Evolutionary conservation across 305 asterid species (phyloP), one percentile per base, ranked within the genome.

Genomic region (Andrographis paniculata): DNA sequence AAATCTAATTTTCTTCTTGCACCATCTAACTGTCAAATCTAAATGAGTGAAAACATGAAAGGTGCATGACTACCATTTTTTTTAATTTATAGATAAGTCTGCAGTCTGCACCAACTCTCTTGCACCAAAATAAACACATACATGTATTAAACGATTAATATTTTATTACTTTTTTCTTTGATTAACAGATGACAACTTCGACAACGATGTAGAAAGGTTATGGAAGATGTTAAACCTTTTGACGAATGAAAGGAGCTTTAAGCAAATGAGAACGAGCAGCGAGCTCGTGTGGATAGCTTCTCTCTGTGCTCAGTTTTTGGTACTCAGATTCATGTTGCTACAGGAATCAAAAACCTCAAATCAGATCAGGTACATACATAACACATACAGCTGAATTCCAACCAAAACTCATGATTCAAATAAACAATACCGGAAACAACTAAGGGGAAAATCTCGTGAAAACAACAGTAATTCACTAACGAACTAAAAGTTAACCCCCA

Each of bases 1-100:
- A 62, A 45, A 63, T 75, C 75, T 42, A 59, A 64, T 43, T 56
- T 67, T 61, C 57, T 42, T 20, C 50, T 71, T 43, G 75, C 82
- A 48, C 59, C 87, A 60, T 67, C 75, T 72, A 71, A 74, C 94
- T 84, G 97, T 79, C 82, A 88, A 77, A 65, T 78, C 87, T 81
- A 81, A 78, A 67, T 61, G 82, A 71, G 96, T 80, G 84, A 81
- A 78, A 69, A 75, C 77, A 73, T 53, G 83, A 78, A 71, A 75
- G 68, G 68, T 53, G 67, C 72, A 66, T 69, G 70, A 75, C 75
- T 55, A 67, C 40, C 65, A 56, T 53, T n/a, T n/a, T n/a, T n/a
- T n/a, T n/a, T n/a, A n/a, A n/a, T n/a, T 53, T 39, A 59, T 71
- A 52, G 52, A 67, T 33, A 52, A 56, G 58, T 42, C 50, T 42